Evolutionary conservation across 2,329 filamentous ascomycete species (phyloP), one percentile per base, ranked within the genome.

Genomic region (Aspergillus japonicus): DNA sequence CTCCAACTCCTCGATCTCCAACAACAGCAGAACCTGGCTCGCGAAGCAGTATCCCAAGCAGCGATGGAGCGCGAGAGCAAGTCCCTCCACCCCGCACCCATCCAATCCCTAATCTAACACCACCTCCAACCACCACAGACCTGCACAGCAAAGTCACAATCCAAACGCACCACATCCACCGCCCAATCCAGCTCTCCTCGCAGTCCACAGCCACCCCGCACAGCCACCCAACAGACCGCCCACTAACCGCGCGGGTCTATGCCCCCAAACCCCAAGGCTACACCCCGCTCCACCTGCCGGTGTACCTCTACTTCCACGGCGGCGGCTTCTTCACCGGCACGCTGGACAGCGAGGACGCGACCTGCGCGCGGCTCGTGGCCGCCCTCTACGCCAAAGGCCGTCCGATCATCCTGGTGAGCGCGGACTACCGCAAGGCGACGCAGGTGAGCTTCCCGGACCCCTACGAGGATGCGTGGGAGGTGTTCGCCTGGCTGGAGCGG

Each of bases 371-470:
- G 0, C 78, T 85, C 10, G 81, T 83, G 0, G 67, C 78, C 12
- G 57, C 62, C 0, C 64, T 70, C 4, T 74, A 63, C 2, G 62
- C 65, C 5, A 7, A 44, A 2, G 54, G 33, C 19, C 56, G 56
- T 1, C 71, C 69, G 4, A 51, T 81, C 2, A 71, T 82, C 0
- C 83, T 86, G 0, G 64, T 86, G 1, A 83, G 85, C 47, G 73
- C 86, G 12, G 84, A 85, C 63, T 87, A 87, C 67, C 80, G 85
- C 0, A 84, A 87, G 64, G 84, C 84, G 0, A 85, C 85, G 0
- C 81, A 86, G 54, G 72, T 79, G 62, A 64, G 60, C 0, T 87
- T 82, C 58, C 85, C 85, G 0, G 81, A 77, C 0, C 77, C 80
- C 0, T 85, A 80, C 80, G 51, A 72, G 48, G 85, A 88, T 50